Evolutionary conservation across 1,284 basidiomycete species (phyloP), one percentile per base, ranked within the genome.

Genomic region (Chiua sp.): DNA sequence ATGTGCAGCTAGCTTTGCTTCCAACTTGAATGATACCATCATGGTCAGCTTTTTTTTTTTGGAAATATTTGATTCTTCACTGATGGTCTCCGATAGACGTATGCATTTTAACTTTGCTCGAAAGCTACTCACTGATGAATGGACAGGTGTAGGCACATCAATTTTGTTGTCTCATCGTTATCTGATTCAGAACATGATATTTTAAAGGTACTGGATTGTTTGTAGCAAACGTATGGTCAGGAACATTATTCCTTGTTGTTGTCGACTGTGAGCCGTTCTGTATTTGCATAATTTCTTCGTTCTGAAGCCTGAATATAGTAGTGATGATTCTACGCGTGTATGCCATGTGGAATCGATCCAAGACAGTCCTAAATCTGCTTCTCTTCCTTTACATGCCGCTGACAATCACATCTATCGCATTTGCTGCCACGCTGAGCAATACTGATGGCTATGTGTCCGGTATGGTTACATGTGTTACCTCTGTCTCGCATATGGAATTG

Each of bases 301-400:
- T 22, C 3, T 4, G 35, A 3, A 54, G 11, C 26, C 35, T 68
- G 10, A 16, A 20, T 8, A n/a, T 28, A 66, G 66, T 61, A 4
- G 33, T 68, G 10, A 66, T 68, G 64, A 52, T 66, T 23, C 18
- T 68, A 8, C 63, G 65, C 10, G 65, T 63, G 2, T 59, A 59
- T 15, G 55, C 56, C 16, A 63, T 65, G 60, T 66, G 53, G 51
- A 55, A 48, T 49, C 46, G n/a, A 39, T 68, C 60, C 16, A 57
- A 11, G 3, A 16, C 0, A 12, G 33, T 68, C 33, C 33, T 35
- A 3, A 15, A 10, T 8, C 33, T 35, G 3, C 33, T 35, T 7
- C 33, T 35, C 33, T 35, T 15, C 33, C 33, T 35, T 7, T 35
- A 35, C 7, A 7, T 35, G 33, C 33, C 33, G 33, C 15, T 35